Evolutionary conservation across 371 early-diverging fungal species (phyloP).

Genomic region (Actinomucor elegans): DNA sequence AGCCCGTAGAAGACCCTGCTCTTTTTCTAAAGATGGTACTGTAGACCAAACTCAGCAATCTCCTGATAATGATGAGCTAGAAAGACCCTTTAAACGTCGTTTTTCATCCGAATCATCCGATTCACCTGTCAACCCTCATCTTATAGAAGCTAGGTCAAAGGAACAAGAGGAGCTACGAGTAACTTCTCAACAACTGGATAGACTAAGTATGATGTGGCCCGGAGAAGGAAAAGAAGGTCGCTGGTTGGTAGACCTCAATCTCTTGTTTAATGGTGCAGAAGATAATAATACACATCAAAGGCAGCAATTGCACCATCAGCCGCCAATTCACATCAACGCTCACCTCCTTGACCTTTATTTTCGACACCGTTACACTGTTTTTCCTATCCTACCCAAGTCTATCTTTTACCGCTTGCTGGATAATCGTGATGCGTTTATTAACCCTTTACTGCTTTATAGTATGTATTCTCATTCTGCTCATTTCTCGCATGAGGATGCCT

Average conservation of each 20-base stretch:
- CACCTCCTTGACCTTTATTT: constrained; percentile 23
- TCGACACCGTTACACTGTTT: constrained; percentile 21
- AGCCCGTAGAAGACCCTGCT: constrained; percentile 27
- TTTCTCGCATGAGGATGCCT: constrained; percentile 12
- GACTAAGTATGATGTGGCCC: constrained; percentile 19
- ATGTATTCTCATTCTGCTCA: constrained; percentile 36
- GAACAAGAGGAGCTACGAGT: background rate
- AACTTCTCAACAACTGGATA: constrained; percentile 10
- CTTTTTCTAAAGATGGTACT: constrained; percentile 30
- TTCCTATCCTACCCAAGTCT: constrained; percentile 31
- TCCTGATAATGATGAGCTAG: constrained; percentile 1
- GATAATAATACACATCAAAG: background rate
- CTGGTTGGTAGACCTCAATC: constrained; percentile 17
- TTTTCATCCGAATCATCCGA: background rate
- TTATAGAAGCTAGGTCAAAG: background rate
- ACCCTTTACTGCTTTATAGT: constrained; percentile 15
- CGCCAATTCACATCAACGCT: background rate
- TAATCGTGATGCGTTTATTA: constrained; percentile 28
- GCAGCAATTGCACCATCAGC: no score
- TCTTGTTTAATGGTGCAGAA: constrained; percentile 8
- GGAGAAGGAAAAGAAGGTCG: constrained; percentile 30
- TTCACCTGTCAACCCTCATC: background rate
- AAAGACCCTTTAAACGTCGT: background rate
- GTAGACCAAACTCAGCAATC: constrained; percentile 11
- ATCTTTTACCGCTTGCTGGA: constrained; percentile 30